Conservation (phyloP, 257 asterid species). For the Voacanga thouarsii region DNA sequence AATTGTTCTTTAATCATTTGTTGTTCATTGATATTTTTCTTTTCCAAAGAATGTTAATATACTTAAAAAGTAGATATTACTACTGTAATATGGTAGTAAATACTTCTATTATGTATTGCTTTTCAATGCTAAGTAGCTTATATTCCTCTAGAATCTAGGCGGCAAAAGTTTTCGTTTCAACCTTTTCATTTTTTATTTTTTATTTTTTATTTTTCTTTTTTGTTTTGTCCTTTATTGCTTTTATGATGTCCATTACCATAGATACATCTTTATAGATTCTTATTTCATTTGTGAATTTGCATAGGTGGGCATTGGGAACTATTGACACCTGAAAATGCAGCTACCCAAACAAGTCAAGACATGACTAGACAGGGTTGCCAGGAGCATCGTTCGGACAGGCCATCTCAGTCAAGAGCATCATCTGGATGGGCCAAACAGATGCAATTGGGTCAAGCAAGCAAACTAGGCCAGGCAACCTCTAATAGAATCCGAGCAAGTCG, state of each 20-base stretch:
- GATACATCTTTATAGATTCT: neutral
- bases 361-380: too few species aligned
- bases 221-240: neutral
- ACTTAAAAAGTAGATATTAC: neutral
- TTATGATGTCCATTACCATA: neutral
- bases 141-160: neutral
- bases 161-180: neutral
- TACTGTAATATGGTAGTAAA: neutral
- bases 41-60: neutral
- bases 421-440: too few species aligned
- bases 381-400: too few species aligned
- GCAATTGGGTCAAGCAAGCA: too few species aligned
- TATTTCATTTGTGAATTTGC: slow-evolving; percentile 14
- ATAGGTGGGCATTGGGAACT: slow-evolving; percentile 96
- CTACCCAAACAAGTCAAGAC: too few species aligned
- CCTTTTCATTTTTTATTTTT: neutral
- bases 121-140: neutral
- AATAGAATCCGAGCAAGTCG: too few species aligned
- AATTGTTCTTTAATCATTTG: neutral
- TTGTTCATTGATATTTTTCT: neutral
- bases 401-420: too few species aligned
- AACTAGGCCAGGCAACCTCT: too few species aligned
- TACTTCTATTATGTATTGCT: neutral
- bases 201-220: too few species aligned
- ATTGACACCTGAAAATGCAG: too few species aligned